phyloP scores from a whole-genome alignment of 495 filamentous ascomycete species.

The Delitschia confertaspora region DNA sequence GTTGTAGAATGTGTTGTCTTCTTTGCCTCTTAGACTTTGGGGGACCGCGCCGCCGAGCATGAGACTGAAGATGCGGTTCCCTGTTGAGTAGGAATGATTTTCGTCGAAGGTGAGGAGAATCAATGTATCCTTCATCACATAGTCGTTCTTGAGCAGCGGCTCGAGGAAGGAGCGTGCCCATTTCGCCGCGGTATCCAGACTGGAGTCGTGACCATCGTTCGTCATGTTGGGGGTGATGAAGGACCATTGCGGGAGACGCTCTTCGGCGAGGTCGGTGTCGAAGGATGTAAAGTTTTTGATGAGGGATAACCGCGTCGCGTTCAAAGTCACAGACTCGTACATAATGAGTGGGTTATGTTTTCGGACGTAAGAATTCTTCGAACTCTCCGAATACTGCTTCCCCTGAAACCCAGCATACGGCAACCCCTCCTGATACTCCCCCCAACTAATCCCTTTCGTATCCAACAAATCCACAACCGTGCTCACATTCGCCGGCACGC shows the following conservation, averaged over 20 bases:
- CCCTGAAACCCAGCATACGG: constrained; percentile 62
- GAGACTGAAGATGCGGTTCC: constrained; percentile 52
- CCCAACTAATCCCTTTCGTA: constrained; percentile 58
- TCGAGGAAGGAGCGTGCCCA: constrained; percentile 53
- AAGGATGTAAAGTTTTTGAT: constrained; percentile 65
- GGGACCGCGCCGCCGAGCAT: constrained; percentile 61
- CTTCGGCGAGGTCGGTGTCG: constrained; percentile 46
- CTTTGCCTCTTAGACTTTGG: constrained; percentile 47
- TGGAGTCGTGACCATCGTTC: constrained; percentile 57
- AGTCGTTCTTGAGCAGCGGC: constrained; percentile 52
- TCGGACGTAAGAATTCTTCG: constrained; percentile 56
- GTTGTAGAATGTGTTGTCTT: constrained; percentile 59
- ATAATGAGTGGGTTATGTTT: constrained; percentile 65
- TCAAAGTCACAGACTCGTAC: constrained; percentile 50
- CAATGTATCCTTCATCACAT: constrained; percentile 62
- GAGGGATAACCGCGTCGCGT: constrained; percentile 45
- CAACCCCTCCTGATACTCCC: constrained; percentile 58
- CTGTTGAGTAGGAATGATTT: constrained; percentile 45
- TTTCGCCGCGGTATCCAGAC: constrained; percentile 49
- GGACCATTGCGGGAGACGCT: constrained; percentile 59
- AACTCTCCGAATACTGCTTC: constrained; percentile 44
- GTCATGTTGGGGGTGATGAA: constrained; percentile 75
- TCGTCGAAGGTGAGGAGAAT: constrained; percentile 65
- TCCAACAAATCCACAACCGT: constrained; percentile 64
- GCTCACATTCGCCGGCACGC: constrained; percentile 52